A percentile compares a stretch with the other conserved stretches of the same genome.
These are phyloP conservation scores for Acanthamoeba triangularis DNA, from an alignment of 208 protist genomes.

Conservation along the genomic window DNA sequence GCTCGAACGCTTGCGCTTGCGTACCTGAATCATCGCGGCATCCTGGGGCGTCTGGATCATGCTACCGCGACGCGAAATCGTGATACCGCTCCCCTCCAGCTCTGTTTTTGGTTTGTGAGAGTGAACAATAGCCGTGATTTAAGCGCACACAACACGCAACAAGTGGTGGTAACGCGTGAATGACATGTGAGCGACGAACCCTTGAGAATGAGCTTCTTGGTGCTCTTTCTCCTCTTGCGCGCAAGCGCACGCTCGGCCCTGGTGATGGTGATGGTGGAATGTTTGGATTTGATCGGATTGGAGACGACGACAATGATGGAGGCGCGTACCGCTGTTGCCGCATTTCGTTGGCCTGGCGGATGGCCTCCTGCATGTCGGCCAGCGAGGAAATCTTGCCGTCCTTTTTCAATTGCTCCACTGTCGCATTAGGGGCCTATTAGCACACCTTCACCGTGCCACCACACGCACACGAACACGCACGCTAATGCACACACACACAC, in stretches of 20 bases:
- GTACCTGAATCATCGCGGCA: not conserved
- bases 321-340: not conserved
- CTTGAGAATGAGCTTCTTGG: not conserved
- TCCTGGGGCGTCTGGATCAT: not conserved
- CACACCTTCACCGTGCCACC: too few species aligned
- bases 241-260: not conserved
- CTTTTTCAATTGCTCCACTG: not conserved
- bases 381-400: conserved; percentile 22
- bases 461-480: too few species aligned
- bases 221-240: not conserved
- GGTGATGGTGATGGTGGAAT: too few species aligned
- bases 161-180: not conserved
- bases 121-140: too few species aligned
- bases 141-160: not conserved
- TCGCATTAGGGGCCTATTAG: not conserved
- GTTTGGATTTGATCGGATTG: too few species aligned
- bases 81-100: conserved; percentile 2
- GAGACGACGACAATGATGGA: too few species aligned
- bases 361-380: conserved; percentile 39
- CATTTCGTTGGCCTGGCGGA: conserved; percentile 22
- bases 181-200: not conserved
- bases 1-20: not conserved
- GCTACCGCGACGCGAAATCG: not conserved
- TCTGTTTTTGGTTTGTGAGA: not conserved
- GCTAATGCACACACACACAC: too few species aligned